phyloP scores from a whole-genome alignment of 2,329 filamentous ascomycete genomes.

The Lachnellula arida region DNA sequence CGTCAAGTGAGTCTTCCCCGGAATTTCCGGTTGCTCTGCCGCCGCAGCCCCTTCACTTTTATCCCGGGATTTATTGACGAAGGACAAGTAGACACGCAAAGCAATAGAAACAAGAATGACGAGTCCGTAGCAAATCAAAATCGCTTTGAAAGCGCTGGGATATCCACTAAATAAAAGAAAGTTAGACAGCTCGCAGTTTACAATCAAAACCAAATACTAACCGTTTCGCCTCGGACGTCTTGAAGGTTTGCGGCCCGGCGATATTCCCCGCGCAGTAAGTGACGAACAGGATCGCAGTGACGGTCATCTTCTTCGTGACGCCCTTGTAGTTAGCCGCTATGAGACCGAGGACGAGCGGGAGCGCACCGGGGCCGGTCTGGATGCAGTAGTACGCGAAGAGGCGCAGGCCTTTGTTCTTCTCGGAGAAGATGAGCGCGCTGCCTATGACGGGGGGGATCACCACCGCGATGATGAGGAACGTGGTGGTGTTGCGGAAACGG shows the following conservation, averaged over 20 bases:
- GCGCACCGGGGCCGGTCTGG: constrained; percentile 27
- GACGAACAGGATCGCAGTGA: constrained; percentile 23
- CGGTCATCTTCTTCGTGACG: constrained; percentile 32
- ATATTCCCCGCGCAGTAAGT: constrained; percentile 29
- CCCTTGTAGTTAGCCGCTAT: constrained; percentile 29
- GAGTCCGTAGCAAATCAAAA: constrained; percentile 25
- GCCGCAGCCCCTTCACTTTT: constrained; percentile 38
- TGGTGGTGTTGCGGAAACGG: constrained; percentile 20
- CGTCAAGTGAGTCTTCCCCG: constrained; percentile 36
- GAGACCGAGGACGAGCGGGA: constrained; percentile 30
- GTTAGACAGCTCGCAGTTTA: background rate
- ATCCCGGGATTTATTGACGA: constrained; percentile 31
- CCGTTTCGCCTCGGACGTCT: constrained; percentile 8
- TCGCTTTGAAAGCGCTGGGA: constrained; percentile 25
- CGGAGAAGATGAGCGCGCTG: constrained; percentile 25
- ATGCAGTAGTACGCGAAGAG: constrained; percentile 31
- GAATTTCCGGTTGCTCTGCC: constrained; percentile 28
- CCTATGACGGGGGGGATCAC: constrained; percentile 24
- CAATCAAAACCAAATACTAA: background rate
- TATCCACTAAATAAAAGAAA: constrained; percentile 14
- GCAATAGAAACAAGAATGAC: constrained; percentile 16
- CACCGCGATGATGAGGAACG: constrained; percentile 19
- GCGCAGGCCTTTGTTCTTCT: constrained; percentile 15
- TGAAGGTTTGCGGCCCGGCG: constrained; percentile 22
- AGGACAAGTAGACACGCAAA: constrained; percentile 21